A percentile compares a stretch with the other conserved stretches of the same genome.
Evolutionary conservation across 2,329 filamentous ascomycete species (phyloP).

Genomic region (Penicillium rolfsii): DNA sequence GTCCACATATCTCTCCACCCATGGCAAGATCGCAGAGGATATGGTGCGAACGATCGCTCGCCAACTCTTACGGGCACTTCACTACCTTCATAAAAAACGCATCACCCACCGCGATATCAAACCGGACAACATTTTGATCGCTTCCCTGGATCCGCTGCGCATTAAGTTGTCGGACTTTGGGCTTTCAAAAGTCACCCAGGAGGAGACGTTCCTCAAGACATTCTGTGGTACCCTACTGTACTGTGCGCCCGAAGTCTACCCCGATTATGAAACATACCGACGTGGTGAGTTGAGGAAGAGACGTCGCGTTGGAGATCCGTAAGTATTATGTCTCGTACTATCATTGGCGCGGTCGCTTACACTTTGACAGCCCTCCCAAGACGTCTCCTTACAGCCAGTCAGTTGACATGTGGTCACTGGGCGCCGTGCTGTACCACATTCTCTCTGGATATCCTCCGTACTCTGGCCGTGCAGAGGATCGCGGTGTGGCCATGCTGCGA

Average conservation of each 20-base stretch:
- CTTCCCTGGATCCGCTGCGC: slow-evolving; percentile 69
- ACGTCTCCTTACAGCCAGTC: slow-evolving; percentile 79
- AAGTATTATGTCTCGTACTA: slow-evolving; percentile 27
- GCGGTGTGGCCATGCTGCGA: slow-evolving; percentile 74
- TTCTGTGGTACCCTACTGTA: slow-evolving; percentile 96
- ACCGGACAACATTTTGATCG: slow-evolving; percentile 93
- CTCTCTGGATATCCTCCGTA: slow-evolving; percentile 82
- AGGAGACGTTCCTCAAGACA: slow-evolving; percentile 89
- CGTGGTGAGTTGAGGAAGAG: slow-evolving; percentile 64
- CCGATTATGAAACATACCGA: slow-evolving; percentile 71
- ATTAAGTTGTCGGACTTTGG: slow-evolving; percentile 97
- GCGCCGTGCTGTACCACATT: slow-evolving; percentile 85
- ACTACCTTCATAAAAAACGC: slow-evolving; percentile 81
- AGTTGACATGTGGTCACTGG: slow-evolving; percentile 95
- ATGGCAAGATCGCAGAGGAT: slow-evolving; percentile 66
- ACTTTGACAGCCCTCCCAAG: slow-evolving; percentile 47
- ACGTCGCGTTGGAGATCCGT: slow-evolving; percentile 57
- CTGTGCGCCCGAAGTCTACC: slow-evolving; percentile 95
- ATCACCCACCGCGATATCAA: slow-evolving; percentile 99
- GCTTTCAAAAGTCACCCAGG: slow-evolving; percentile 89
- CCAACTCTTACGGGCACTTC: slow-evolving; percentile 74
- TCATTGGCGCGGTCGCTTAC: slow-evolving; percentile 17
- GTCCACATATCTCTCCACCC: slow-evolving; percentile 68
- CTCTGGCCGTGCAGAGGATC: slow-evolving; percentile 73
- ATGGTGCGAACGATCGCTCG: slow-evolving; percentile 71